Conservation (phyloP, 495 filamentous ascomycete genomes). For the Lichina pygmaea region DNA sequence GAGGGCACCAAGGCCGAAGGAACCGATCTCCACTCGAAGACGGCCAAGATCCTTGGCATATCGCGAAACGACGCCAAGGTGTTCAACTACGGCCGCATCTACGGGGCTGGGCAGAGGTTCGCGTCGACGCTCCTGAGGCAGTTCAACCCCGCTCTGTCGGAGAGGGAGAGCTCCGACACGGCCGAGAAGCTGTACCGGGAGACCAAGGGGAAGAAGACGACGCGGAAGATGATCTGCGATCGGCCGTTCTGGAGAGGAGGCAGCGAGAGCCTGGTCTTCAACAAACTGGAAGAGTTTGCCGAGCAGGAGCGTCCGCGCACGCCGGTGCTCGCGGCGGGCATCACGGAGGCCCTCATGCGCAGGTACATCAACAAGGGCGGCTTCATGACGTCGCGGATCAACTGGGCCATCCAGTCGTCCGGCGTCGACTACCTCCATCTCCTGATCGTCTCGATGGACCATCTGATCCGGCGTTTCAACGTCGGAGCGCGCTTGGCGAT, state of each 20-base stretch:
- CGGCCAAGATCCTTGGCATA: constrained; percentile 74
- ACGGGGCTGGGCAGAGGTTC: constrained; percentile 85
- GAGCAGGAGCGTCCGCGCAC: constrained; percentile 80
- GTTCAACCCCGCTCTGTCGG: constrained; percentile 66
- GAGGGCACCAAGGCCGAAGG: constrained; percentile 85
- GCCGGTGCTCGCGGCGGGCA: constrained; percentile 82
- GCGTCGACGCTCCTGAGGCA: constrained; percentile 70
- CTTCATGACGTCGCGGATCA: constrained; percentile 89
- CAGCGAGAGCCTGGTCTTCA: constrained; percentile 95
- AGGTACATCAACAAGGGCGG: constrained; percentile 69
- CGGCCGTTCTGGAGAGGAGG: constrained; percentile 83
- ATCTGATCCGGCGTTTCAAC: constrained; percentile 66
- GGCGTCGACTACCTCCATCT: constrained; percentile 96
- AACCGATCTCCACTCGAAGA: constrained; percentile 87
- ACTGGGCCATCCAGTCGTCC: constrained; percentile 96
- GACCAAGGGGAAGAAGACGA: constrained; percentile 68
- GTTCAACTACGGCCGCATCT: constrained; percentile 97
- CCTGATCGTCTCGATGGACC: constrained; percentile 82
- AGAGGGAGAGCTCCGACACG: constrained; percentile 44
- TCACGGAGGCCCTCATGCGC: constrained; percentile 80
- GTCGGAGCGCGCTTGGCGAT: constrained; percentile 64
- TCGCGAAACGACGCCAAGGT: constrained; percentile 87
- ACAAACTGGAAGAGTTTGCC: constrained; percentile 88
- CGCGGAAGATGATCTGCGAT: constrained; percentile 37
- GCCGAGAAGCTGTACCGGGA: constrained; percentile 59